Evolutionary conservation across 176 grass and related monocot genomes (phyloP).

Genomic region (Musa itinerans): DNA sequence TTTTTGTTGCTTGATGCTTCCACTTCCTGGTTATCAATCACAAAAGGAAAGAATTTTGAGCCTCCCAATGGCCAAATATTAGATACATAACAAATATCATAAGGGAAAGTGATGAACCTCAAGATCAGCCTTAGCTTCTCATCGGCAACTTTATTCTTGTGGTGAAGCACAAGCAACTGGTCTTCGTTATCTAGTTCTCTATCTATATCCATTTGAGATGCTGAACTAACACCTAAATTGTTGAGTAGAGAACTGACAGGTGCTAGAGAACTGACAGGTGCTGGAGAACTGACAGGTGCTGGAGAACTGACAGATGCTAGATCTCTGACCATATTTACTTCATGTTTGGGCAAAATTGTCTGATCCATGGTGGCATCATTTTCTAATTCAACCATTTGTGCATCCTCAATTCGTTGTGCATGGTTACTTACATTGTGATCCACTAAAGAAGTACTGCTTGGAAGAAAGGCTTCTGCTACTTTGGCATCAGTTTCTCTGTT

Average conservation of each 20-base stretch:
- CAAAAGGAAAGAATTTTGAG: neutral
- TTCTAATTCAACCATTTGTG: conserved; percentile 22
- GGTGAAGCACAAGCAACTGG: conserved; percentile 3
- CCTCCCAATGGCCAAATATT: neutral
- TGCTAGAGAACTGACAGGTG: conserved; percentile 3
- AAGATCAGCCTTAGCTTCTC: conserved; percentile 58
- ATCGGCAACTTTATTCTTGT: conserved; percentile 37
- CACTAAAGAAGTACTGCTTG: conserved; percentile 12
- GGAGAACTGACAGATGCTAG: conserved; percentile 15
- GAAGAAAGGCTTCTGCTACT: conserved; percentile 22
- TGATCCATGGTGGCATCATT: conserved; percentile 24
- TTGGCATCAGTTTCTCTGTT: conserved; percentile 16
- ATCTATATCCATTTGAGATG: conserved; percentile 8
- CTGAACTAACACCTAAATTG: neutral
- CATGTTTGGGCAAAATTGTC: conserved; percentile 5
- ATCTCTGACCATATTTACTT: conserved; percentile 18
- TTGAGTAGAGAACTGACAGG: conserved; percentile 16
- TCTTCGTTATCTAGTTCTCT: conserved; percentile 12
- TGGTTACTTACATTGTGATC: conserved; percentile 26
- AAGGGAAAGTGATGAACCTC: conserved; percentile 39
- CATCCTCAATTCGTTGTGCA: conserved; percentile 24
- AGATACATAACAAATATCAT: neutral
- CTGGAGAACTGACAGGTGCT: neutral
- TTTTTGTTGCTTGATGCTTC: conserved; percentile 43
- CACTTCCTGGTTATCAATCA: conserved; percentile 45